phyloP scores from a whole-genome alignment of 208 protist genomes.

The Blechomonas ayalai region DNA sequence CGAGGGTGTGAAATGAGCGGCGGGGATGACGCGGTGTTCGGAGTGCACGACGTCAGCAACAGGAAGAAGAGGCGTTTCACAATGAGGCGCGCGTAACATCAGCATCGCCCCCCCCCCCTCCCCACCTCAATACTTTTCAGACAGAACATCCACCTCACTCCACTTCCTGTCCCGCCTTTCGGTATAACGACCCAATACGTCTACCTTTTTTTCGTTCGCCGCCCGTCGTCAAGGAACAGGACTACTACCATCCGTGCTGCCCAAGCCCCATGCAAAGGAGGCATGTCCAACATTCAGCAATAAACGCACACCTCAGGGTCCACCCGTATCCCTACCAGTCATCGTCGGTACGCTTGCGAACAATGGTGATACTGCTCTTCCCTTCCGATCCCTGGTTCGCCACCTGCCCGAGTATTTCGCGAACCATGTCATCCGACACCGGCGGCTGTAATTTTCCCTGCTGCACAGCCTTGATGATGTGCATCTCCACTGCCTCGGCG shows the following conservation, averaged over 20 bases:
- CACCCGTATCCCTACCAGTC: slow-evolving; percentile 88
- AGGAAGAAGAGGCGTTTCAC: too few species aligned
- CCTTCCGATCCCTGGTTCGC: slow-evolving; percentile 38
- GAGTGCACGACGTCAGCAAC: too few species aligned
- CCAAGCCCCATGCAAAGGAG: not conserved
- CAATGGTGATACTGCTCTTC: slow-evolving; percentile 77
- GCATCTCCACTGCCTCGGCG: slow-evolving; percentile 72
- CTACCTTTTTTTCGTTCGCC: too few species aligned
- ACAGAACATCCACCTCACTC: too few species aligned
- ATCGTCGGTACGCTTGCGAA: slow-evolving; percentile 81
- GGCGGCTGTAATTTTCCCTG: slow-evolving; percentile 83
- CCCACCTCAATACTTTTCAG: too few species aligned
- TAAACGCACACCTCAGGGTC: slow-evolving; percentile 1
- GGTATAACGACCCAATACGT: too few species aligned
- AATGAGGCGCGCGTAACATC: too few species aligned
- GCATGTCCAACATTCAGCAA: slow-evolving; percentile 1
- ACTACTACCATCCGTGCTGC: not conserved
- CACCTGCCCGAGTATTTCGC: slow-evolving; percentile 64
- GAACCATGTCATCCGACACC: slow-evolving; percentile 74
- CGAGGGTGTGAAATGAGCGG: too few species aligned
- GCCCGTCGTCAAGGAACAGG: too few species aligned
- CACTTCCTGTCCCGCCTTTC: too few species aligned
- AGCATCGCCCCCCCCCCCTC: too few species aligned
- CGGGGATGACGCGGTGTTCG: too few species aligned
- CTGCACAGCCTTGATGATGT: slow-evolving; percentile 87